phyloP scores from a whole-genome alignment of 1,139 yeast species.

The Diutina ranongensis region DNA sequence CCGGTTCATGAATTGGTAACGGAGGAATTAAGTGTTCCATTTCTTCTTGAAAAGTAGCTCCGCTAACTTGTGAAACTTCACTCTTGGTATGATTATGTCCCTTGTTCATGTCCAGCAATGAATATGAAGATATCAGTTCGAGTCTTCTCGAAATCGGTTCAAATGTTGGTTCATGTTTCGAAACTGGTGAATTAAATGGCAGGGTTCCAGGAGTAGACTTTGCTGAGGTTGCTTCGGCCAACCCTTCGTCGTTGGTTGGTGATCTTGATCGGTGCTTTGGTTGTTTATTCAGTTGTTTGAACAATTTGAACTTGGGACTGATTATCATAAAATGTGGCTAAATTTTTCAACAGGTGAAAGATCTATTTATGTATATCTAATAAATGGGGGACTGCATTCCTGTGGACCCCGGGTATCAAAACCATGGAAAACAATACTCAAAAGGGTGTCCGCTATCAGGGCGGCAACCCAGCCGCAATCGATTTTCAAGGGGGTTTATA shows the following conservation, averaged over 20 bases:
- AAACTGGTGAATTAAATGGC: neutral
- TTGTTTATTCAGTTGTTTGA: neutral
- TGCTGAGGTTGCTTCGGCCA: neutral
- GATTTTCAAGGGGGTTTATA: neutral
- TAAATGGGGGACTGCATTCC: neutral
- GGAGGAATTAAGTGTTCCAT: slow-evolving; percentile 1
- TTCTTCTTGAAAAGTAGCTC: neutral
- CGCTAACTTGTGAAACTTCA: neutral
- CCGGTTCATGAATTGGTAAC: neutral
- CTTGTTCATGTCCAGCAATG: neutral
- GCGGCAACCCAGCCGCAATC: neutral
- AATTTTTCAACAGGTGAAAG: neutral
- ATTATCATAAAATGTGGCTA: neutral
- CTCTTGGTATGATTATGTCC: neutral
- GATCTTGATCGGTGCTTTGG: neutral
- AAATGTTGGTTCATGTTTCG: neutral
- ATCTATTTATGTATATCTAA: neutral
- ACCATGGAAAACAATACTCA: neutral
- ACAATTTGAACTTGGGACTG: slow-evolving; percentile 5
- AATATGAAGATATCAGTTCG: neutral
- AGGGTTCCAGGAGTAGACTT: neutral
- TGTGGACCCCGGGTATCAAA: neutral
- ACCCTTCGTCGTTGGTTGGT: neutral
- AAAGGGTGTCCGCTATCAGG: no score
- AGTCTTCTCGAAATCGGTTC: neutral